Evolutionary conservation across 345 rosid species (phyloP), one percentile per base, ranked within the genome.

Genomic region (Eucalyptus pauciflora): DNA sequence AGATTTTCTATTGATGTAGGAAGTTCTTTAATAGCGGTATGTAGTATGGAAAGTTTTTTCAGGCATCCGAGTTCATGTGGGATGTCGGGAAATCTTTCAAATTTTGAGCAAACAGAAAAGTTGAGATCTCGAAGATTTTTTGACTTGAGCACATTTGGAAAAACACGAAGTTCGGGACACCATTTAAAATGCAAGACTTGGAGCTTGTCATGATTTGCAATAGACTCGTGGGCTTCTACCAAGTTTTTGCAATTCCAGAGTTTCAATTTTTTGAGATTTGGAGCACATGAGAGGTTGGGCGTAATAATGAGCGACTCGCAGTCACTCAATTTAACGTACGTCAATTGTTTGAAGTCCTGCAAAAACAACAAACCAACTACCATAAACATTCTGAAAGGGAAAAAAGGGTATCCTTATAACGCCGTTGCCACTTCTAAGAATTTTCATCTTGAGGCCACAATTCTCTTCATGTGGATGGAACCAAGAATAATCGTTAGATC

Each of bases 1-100:
- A 71, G 7, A 37, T 71, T 71, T 18, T 37, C 81, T 17, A 71
- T 33, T 17, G 81, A 71, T 17, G 45, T 0, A 3, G 45, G 81
- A 33, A 71, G 24, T 71, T 7, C 81, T 71, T 71, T 71, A 33
- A 71, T 71, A 71, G 81, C 45, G 0, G 81, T 16, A 5, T 41
- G 12, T 9, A 0, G 2, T 33, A 69, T 33, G 18, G 5, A 1
- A 69, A 69, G 22, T 6, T 0, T 0, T 69, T 69, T 3, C 1
- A 69, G 4, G 25, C 24, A 6, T 69, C 4, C 2, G 0, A 69
- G 24, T 9, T 9, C 1, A 33, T 10, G 2, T 33, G 25, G 45
- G 4, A 69, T 69, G 17, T 69, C 45, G 2, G 45, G 45, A 3
- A 69, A 69, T 10, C 13, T 33, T 33, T 33, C 80, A 9, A 69